phyloP scores from a whole-genome alignment of 2,329 filamentous ascomycete species.

The Paraphaeosphaeria minitans region DNA sequence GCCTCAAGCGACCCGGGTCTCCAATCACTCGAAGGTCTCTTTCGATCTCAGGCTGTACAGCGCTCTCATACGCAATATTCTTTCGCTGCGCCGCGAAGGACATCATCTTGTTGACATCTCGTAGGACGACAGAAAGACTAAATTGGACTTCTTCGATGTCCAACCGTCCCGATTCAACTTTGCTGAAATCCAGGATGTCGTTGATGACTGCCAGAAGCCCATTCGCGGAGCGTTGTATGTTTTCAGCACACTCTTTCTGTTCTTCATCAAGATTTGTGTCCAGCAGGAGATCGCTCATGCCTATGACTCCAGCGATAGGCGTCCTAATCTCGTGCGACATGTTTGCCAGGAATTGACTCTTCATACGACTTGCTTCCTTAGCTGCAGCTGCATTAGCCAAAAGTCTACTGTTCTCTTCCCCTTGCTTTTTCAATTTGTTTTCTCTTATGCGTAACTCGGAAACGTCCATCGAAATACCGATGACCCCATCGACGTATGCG shows the following conservation, averaged over 20 bases:
- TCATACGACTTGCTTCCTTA: constrained; percentile 79
- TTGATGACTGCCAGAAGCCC: constrained; percentile 87
- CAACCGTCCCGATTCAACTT: constrained; percentile 77
- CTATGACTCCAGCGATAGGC: constrained; percentile 79
- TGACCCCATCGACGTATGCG: constrained; percentile 69
- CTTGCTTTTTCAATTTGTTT: constrained; percentile 65
- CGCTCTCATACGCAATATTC: constrained; percentile 71
- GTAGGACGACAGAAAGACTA: constrained; percentile 72
- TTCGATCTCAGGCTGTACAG: constrained; percentile 66
- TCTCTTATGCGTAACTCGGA: constrained; percentile 72
- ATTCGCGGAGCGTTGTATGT: constrained; percentile 79
- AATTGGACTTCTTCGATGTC: constrained; percentile 84
- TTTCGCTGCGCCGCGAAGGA: constrained; percentile 83
- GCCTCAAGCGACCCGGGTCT: constrained; percentile 80
- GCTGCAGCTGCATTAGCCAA: constrained; percentile 77
- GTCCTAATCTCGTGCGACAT: constrained; percentile 83
- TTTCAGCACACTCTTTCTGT: constrained; percentile 75
- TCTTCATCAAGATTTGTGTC: constrained; percentile 72
- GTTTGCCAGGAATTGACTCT: constrained; percentile 79
- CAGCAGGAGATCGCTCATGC: constrained; percentile 76
- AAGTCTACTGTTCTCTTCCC: constrained; percentile 71
- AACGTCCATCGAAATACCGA: constrained; percentile 80
- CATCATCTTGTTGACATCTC: constrained; percentile 86
- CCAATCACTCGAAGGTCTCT: constrained; percentile 80
- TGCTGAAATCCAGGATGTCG: constrained; percentile 88